A percentile compares a stretch with the other conserved stretches of the same genome.
phyloP scores from a whole-genome alignment of 768 basidiomycete species.

The Leccinum ochraceum region DNA sequence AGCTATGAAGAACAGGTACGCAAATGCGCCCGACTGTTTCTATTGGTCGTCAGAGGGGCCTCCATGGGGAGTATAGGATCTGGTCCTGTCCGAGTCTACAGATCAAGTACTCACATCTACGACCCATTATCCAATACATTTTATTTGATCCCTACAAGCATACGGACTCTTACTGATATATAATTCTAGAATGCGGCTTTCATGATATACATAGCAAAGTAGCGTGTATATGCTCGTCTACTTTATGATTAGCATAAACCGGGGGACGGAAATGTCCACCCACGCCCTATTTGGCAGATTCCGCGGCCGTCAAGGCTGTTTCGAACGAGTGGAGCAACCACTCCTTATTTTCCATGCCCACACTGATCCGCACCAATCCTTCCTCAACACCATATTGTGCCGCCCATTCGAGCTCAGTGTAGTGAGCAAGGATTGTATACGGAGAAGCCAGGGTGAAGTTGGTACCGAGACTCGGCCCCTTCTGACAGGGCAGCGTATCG shows the following conservation, averaged over 20 bases:
- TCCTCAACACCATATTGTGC: conserved; percentile 81
- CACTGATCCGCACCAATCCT: conserved; percentile 82
- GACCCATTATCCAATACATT: no score
- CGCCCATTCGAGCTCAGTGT: conserved; percentile 89
- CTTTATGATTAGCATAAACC: no score
- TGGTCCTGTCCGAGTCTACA: no score
- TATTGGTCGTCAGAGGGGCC: no score
- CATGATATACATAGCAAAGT: neutral
- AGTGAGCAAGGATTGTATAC: conserved; percentile 92
- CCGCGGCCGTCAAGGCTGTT: conserved; percentile 72
- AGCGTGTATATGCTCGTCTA: neutral
- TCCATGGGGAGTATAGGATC: no score
- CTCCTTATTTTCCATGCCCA: conserved; percentile 82
- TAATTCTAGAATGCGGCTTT: neutral
- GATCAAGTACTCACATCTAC: no score
- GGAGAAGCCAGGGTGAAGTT: conserved; percentile 96
- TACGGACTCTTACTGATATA: neutral
- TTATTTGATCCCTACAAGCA: no score
- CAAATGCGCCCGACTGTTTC: neutral
- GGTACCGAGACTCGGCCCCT: conserved; percentile 91
- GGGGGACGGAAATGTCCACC: no score
- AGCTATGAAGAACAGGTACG: conserved; percentile 94
- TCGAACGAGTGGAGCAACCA: conserved; percentile 59
- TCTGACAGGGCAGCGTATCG: conserved; percentile 77
- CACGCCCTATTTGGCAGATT: conserved; percentile 35